Evolutionary conservation across 768 basidiomycete genomes (phyloP).

Genomic region (Steccherinum ochraceum): DNA sequence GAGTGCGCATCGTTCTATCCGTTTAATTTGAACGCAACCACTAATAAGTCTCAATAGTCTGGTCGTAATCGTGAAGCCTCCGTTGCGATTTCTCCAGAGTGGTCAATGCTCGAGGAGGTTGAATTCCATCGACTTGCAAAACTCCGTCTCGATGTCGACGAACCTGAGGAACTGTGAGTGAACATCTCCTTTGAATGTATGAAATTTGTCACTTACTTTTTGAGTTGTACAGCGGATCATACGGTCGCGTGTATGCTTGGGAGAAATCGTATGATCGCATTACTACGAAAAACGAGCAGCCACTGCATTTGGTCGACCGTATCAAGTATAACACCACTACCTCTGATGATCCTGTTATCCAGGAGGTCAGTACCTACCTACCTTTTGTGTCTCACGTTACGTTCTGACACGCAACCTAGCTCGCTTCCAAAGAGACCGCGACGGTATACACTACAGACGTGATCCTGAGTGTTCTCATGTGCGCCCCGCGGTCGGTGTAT

Average conservation of each 20-base stretch:
- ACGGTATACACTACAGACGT: conserved; percentile 92
- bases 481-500: conserved; percentile 89
- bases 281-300: conserved; percentile 87
- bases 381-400: conserved; percentile 8
- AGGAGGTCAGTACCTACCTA: conserved; percentile 46
- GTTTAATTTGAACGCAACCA: conserved; percentile 6
- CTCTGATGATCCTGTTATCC: conserved; percentile 95
- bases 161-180: conserved; percentile 82
- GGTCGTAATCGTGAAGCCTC: conserved; percentile 87
- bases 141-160: conserved; percentile 89
- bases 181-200: not conserved
- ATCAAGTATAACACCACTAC: conserved; percentile 98
- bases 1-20: too few species aligned
- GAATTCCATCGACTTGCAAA: conserved; percentile 92
- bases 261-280: conserved; percentile 95
- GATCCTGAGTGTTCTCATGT: conserved; percentile 95
- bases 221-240: conserved; percentile 52
- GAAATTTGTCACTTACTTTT: conserved; percentile 6
- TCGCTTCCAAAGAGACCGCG: conserved; percentile 75
- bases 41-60: conserved; percentile 37
- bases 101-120: conserved; percentile 96
- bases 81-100: conserved; percentile 85
- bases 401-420: conserved; percentile 33
- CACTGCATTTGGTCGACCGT: conserved; percentile 88
- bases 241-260: conserved; percentile 88